A percentile compares a stretch with the other conserved stretches of the same genome.
These are phyloP conservation scores for Heterobasidion occidentale DNA, from an alignment of 1,284 basidiomycete species.

Conservation along the genomic window DNA sequence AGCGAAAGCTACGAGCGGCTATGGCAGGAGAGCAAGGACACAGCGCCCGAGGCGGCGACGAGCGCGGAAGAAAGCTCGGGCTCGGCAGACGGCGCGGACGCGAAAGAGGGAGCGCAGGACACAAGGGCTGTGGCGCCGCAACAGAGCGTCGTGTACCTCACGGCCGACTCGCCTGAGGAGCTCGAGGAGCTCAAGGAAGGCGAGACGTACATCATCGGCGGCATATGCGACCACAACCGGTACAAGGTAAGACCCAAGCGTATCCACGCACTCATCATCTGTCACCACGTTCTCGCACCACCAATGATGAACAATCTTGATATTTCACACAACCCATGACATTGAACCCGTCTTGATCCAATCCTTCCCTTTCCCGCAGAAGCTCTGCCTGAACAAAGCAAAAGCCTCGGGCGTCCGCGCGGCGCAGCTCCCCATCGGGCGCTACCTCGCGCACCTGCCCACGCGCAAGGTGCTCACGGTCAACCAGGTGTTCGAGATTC, in stretches of 20 bases:
- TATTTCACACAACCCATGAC: neutral
- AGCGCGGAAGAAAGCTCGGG: neutral
- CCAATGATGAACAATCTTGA: too few relatives aligned
- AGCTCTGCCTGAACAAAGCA: conserved; percentile 87
- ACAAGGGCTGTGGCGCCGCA: conserved; percentile 21
- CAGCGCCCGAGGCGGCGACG: neutral
- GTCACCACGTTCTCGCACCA: neutral
- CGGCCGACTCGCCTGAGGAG: conserved; percentile 89
- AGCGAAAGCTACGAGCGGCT: conserved; percentile 61
- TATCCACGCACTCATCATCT: neutral
- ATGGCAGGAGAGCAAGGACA: conserved; percentile 35
- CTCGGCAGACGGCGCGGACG: neutral
- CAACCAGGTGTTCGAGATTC: conserved; percentile 93
- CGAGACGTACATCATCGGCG: conserved; percentile 94
- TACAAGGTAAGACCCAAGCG: conserved; percentile 72
- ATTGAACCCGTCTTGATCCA: neutral
- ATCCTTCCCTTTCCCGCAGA: conserved; percentile 36
- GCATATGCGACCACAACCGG: conserved; percentile 93
- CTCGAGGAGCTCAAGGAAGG: conserved; percentile 73
- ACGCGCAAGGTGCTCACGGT: conserved; percentile 96
- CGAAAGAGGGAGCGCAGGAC: conserved; percentile 8
- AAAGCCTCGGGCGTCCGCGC: conserved; percentile 67
- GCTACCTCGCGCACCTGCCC: conserved; percentile 73
- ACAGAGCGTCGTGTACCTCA: conserved; percentile 81
- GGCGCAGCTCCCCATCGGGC: conserved; percentile 89